Base-by-base conservation (phyloP, 495 filamentous ascomycete species). In the Lentithecium fluviatile region DNA sequence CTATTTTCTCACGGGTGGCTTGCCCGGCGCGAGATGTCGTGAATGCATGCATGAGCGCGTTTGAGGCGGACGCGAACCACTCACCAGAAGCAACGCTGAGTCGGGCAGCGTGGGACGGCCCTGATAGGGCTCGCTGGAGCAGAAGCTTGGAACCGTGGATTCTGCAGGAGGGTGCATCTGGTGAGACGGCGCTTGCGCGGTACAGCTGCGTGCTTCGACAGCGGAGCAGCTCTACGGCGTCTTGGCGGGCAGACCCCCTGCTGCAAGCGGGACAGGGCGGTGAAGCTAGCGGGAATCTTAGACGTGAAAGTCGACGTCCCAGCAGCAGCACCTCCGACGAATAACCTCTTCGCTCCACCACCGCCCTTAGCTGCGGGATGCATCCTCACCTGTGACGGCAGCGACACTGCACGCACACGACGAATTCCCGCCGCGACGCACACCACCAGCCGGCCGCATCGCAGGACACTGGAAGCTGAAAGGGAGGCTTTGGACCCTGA, bases 121-220 rank as follows among this genome's bases (percentile, higher is more conserved):
- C 29, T 32, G 29, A 32, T 32, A 32, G 29, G 29, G 29, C 10
- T 32, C 29, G n/a, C 29, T 32, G 29, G 29, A 32, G 29, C n/a
- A n/a, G n/a, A 38, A 38, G 19, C 13, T n/a, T 8, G 15, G 40
- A 20, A 15, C 13, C 40, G 15, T 15, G 6, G 13, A 6, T 15
- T 5, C 40, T 43, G 40, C 40, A 43, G 26, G 45, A 49, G 12
- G 32, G 20, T 26, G 23, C 21, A 25, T 21, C n/a, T 52, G 23
- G 56, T 60, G 56, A 60, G 56, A 60, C 56, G 47, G 26, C 23
- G 24, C 24, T 25, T 52, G 24, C 48, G 21, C 51, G n/a, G 25
- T 25, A 15, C 52, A 2, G 52, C 25, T 29, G 52, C 23, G 13
- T 25, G 52, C 37, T 10, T 21, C 21, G 13, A 19, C 20, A 32